Evolutionary conservation across 2,329 filamentous ascomycete species (phyloP), one percentile per base, ranked within the genome.

Genomic region (Nothophaeocryptopus gaeumannii): DNA sequence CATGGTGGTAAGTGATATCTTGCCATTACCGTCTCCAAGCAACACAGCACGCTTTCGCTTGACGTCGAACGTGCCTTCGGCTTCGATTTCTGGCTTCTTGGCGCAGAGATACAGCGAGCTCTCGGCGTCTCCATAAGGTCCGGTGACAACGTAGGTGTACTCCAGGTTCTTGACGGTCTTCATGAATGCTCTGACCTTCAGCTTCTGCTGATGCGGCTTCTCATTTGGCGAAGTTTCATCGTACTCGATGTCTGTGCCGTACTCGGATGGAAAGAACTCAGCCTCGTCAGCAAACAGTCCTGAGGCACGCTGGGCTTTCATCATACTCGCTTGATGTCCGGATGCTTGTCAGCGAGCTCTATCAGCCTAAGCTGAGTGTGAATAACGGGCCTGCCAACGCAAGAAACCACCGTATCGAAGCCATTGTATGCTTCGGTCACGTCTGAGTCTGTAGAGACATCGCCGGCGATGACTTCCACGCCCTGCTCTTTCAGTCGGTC

Each of bases 1-100:
- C 81, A 87, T 87, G 2, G 82, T 85, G 2, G 83, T 88, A 59
- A 90, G 79, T 32, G 82, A 83, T 53, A 89, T 75, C 52, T 72
- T 76, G 14, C 77, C 82, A 33, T 82, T 71, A 0, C 84, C 85
- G 54, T 79, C 78, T 2, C 79, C 85, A 14, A 88, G 62, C 11
- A 90, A 62, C 2, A 79, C 72, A 0, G 85, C 85, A 49, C 73
- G 78, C 61, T 78, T 83, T 2, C 62, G 71, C 51, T 72, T 69
- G 1, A 79, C 71, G 60, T 88, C 78, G 59, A 81, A 89, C 0
- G 77, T 77, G 2, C 85, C 85, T 0, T 73, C 67, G 31, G 70
- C 63, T 43, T 67, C 64, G 2, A 66, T 64, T 31, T 70, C 60
- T 0, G 65, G 67, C 5, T 70, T 64, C n/a, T 70, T 60, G 3